Percentiles rank a stretch among this genome's conserved stretches.
Conservation (phyloP, 2,329 filamentous ascomycete genomes). For the Talaromyces rugulosus region DNA sequence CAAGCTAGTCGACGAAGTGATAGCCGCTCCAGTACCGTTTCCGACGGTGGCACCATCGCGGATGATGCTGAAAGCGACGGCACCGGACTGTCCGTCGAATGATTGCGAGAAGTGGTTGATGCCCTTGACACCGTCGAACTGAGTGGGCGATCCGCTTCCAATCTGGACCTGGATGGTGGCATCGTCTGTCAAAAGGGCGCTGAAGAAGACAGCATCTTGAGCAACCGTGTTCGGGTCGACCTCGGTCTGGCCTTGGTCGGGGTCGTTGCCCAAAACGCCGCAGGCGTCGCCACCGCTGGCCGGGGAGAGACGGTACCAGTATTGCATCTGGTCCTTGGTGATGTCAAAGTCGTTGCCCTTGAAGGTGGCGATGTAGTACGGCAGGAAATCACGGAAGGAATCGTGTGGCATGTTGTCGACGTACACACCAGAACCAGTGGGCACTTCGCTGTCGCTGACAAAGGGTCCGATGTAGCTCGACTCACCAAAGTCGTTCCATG, state of each 20-base stretch:
- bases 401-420: slow-evolving; percentile 27
- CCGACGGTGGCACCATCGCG: slow-evolving; percentile 21
- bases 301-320: slow-evolving; percentile 33
- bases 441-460: slow-evolving; percentile 39
- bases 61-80: slow-evolving; percentile 23
- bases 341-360: slow-evolving; percentile 10
- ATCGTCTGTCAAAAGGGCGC: slow-evolving; percentile 22
- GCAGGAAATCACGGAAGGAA: slow-evolving; percentile 28
- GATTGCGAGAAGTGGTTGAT: slow-evolving; percentile 31
- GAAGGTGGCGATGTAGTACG: slow-evolving; percentile 33
- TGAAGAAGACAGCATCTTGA: slow-evolving; percentile 30
- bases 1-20: slow-evolving; percentile 18
- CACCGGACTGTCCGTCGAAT: slow-evolving; percentile 27
- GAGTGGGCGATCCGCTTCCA: slow-evolving; percentile 19
- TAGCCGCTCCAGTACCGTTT: slow-evolving; percentile 24
- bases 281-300: slow-evolving; percentile 21
- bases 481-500: slow-evolving; percentile 61
- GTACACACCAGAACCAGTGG: slow-evolving; percentile 40
- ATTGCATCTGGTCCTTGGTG: slow-evolving; percentile 22
- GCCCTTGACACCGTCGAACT: slow-evolving; percentile 18
- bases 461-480: slow-evolving; percentile 56
- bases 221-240: slow-evolving; percentile 23
- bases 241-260: slow-evolving; percentile 22
- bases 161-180: slow-evolving; percentile 28
- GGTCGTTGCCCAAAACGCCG: slow-evolving; percentile 32